Conservation (phyloP, 2,329 filamentous ascomycete genomes). For the Ceratocystis destructans region DNA sequence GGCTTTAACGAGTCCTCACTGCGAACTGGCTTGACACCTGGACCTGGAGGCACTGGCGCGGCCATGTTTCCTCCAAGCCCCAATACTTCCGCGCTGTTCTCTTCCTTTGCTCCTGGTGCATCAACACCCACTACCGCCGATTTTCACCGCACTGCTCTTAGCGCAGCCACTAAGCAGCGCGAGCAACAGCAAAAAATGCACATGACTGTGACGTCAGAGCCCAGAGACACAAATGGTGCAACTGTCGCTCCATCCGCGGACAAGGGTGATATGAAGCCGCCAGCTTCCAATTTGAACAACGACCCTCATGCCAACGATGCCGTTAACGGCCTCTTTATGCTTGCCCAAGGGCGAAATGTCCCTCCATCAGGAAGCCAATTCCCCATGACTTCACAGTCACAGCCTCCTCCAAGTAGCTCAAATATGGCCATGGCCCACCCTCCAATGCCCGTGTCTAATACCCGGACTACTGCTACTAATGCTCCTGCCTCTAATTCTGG, state of each 20-base stretch:
- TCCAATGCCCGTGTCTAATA: constrained; percentile 3
- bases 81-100: constrained; percentile 61
- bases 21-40: constrained; percentile 80
- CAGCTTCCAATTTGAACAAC: constrained; percentile 31
- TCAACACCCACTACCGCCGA: constrained; percentile 84
- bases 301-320: constrained; percentile 89
- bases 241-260: constrained; percentile 34
- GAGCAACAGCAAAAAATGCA: constrained; percentile 30
- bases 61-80: constrained; percentile 95
- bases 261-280: constrained; percentile 34
- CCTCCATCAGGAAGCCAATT: constrained; percentile 25
- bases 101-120: constrained; percentile 62
- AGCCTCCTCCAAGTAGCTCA: not conserved
- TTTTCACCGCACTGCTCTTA: constrained; percentile 86
- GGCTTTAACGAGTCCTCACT: constrained; percentile 94
- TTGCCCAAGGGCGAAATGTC: constrained; percentile 55
- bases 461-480: not conserved
- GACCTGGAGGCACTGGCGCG: constrained; percentile 55
- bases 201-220: constrained; percentile 16
- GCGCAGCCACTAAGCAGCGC: constrained; percentile 53
- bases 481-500: not conserved
- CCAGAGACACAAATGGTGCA: constrained; percentile 1
- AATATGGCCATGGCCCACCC: constrained; percentile 3
- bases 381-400: not conserved
- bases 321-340: constrained; percentile 82